Percentiles rank a stretch among this genome's conserved stretches.
Evolutionary conservation across 441 rosid species (phyloP).

Genomic region (Geranium incanum): DNA sequence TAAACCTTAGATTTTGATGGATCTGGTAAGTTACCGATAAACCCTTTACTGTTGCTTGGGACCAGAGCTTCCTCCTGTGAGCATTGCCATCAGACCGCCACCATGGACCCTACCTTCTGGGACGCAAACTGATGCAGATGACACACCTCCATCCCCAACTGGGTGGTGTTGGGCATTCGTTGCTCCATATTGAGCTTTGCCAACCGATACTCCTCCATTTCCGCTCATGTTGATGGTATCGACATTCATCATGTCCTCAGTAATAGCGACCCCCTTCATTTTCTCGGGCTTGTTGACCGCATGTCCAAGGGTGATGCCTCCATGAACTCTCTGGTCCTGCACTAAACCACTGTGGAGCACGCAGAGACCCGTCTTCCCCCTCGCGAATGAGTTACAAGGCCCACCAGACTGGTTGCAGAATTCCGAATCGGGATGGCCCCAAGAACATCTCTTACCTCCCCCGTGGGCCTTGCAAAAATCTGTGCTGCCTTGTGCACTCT

Average conservation of each 20-base stretch:
- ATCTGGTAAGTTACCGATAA: constrained; percentile 20
- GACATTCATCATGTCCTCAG: constrained; percentile 49
- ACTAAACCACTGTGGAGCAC: constrained; percentile 71
- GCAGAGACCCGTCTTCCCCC: constrained; percentile 90
- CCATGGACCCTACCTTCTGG: constrained; percentile 98
- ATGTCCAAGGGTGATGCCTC: constrained; percentile 57
- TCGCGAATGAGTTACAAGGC: constrained; percentile 73
- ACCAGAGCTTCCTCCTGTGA: constrained; percentile 45
- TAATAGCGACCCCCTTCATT: constrained; percentile 38
- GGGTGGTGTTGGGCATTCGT: constrained; percentile 17
- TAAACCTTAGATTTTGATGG: constrained; percentile 23
- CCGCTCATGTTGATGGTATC: constrained; percentile 36
- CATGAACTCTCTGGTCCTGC: constrained; percentile 86
- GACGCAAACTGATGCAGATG: constrained; percentile 32
- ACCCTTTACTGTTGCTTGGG: constrained; percentile 29
- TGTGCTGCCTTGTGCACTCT: constrained; percentile 96
- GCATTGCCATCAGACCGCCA: constrained; percentile 84
- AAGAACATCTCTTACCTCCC: constrained; percentile 89
- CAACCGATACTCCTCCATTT: constrained; percentile 25
- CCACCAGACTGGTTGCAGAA: constrained; percentile 18
- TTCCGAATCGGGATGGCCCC: constrained; percentile 84
- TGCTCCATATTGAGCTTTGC: constrained; percentile 22
- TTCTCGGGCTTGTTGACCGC: constrained; percentile 37
- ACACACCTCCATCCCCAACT: constrained; percentile 22
- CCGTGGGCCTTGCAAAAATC: constrained; percentile 98